Percentiles rank a stretch among this genome's conserved stretches.
These are phyloP conservation scores for Penicillium simplicissimum DNA, from an alignment of 495 filamentous ascomycete genomes.

Conservation along the genomic window DNA sequence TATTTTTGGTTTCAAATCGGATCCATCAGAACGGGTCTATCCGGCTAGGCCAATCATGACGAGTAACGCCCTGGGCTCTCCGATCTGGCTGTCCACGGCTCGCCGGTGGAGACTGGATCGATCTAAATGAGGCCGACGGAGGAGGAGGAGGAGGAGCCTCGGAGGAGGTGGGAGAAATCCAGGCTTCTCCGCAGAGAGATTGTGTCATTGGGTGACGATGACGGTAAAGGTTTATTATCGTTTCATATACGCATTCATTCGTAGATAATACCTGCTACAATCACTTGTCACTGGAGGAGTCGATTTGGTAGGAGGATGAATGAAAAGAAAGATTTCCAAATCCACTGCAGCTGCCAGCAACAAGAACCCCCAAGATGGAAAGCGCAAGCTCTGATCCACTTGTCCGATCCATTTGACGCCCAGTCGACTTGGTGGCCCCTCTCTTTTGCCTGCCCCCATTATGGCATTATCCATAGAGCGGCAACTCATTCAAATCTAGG, in stretches of 20 bases:
- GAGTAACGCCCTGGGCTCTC: slow-evolving; percentile 15
- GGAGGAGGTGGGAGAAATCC: slow-evolving; percentile 11
- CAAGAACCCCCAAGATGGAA: neutral
- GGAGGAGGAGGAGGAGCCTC: slow-evolving; percentile 15
- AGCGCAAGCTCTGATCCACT: neutral
- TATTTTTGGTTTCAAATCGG: slow-evolving; percentile 26
- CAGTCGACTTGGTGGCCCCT: neutral
- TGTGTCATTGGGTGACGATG: neutral
- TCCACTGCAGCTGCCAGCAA: neutral
- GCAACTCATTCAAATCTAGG: neutral
- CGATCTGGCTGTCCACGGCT: slow-evolving; percentile 30
- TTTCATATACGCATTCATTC: neutral
- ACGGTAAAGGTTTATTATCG: neutral
- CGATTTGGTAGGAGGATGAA: neutral
- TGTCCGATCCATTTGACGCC: neutral
- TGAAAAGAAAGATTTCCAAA: neutral
- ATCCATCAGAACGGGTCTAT: slow-evolving; percentile 39
- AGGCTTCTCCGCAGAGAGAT: neutral
- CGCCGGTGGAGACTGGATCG: slow-evolving; percentile 26
- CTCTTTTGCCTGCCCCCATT: slow-evolving; percentile 1
- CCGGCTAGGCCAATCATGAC: slow-evolving; percentile 31
- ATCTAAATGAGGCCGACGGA: slow-evolving; percentile 19
- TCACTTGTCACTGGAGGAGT: neutral
- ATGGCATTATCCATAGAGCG: neutral
- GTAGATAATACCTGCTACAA: neutral